A percentile compares a stretch with the other conserved stretches of the same genome.
phyloP scores from a whole-genome alignment of 768 basidiomycete genomes.

The Antrodiella citrinella region DNA sequence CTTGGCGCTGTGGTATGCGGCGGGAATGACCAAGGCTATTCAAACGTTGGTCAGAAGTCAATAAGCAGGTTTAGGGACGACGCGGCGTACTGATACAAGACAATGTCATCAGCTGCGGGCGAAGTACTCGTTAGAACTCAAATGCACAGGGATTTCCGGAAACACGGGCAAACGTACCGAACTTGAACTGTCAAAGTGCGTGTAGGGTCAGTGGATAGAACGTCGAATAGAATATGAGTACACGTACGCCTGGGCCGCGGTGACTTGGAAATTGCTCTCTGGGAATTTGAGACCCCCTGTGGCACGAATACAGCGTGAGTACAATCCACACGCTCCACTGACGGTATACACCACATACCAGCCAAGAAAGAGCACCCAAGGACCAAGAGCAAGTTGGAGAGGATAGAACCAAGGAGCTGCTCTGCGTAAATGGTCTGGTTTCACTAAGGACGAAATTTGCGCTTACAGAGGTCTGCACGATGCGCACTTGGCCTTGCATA shows the following conservation, averaged over 20 bases:
- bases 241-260: conserved; percentile 81
- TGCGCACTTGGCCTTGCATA: conserved; percentile 75
- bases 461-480: conserved; percentile 85
- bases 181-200: conserved; percentile 22
- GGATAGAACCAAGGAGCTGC: conserved; percentile 83
- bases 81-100: conserved; percentile 69
- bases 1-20: conserved; percentile 63
- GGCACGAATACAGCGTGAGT: neutral
- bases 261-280: conserved; percentile 72
- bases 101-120: conserved; percentile 67
- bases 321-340: neutral
- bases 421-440: no score
- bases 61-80: neutral
- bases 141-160: conserved; percentile 3
- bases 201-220: neutral
- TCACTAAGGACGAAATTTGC: no score
- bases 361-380: conserved; percentile 88
- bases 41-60: neutral
- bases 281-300: conserved; percentile 55
- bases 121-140: neutral
- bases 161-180: conserved; percentile 25
- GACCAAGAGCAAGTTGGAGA: conserved; percentile 86
- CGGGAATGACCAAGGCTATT: conserved; percentile 78
- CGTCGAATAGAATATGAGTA: neutral
- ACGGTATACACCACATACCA: conserved; percentile 31